A percentile compares a stretch with the other conserved stretches of the same genome.
These are phyloP conservation scores for Pseudozyma sp. DNA, from an alignment of 1,284 basidiomycete genomes.

Conservation along the genomic window DNA sequence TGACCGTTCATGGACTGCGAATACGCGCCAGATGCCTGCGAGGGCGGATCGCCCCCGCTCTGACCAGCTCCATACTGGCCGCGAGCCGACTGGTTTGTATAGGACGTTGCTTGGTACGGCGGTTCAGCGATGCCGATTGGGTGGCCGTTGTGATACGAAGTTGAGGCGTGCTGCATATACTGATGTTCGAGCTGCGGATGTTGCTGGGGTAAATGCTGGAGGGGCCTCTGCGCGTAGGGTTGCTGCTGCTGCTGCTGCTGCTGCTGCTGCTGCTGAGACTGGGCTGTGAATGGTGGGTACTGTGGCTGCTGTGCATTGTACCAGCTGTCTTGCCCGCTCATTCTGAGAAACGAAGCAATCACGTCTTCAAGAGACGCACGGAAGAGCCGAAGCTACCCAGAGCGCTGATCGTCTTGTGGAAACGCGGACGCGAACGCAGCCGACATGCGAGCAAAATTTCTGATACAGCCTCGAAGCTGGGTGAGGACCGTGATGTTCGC, in stretches of 20 bases:
- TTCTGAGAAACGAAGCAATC: neutral
- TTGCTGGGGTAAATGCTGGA: neutral
- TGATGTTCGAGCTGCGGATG: conserved; percentile 12
- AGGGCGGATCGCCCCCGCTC: neutral
- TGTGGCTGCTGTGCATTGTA: conserved; percentile 19
- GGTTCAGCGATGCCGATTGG: conserved; percentile 1
- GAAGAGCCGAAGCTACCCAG: conserved; percentile 8
- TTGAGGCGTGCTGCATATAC: conserved; percentile 16
- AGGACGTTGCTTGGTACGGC: conserved; percentile 5
- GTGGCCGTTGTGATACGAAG: conserved; percentile 2
- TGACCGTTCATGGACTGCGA: neutral
- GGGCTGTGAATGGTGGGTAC: conserved; percentile 5
- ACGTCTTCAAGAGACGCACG: neutral
- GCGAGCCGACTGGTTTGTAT: conserved; percentile 4
- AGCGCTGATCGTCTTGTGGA: neutral
- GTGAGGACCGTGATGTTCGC: neutral
- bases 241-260: too few species aligned
- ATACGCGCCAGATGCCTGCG: neutral
- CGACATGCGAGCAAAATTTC: conserved; percentile 5
- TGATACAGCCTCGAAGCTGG: neutral
- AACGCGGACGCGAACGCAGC: neutral
- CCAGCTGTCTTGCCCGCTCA: conserved; percentile 37
- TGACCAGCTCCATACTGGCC: conserved; percentile 8
- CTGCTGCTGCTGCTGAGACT: conserved; percentile 16
- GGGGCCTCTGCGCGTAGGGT: too few species aligned